Evolutionary conservation across 2,329 filamentous ascomycete genomes (phyloP).

Genomic region (Phyllosticta citriasiana): DNA sequence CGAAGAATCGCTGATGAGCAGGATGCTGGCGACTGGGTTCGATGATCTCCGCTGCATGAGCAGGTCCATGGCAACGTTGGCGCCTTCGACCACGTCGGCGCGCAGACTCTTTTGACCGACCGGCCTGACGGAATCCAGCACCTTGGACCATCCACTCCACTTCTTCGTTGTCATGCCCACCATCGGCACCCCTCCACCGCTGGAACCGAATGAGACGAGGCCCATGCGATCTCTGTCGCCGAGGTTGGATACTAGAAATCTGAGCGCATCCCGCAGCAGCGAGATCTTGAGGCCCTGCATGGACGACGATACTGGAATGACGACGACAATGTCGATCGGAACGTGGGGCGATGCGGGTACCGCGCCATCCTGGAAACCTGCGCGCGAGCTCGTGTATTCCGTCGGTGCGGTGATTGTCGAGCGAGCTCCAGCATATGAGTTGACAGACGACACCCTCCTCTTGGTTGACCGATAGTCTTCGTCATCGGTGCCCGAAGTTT

Average conservation of each 20-base stretch:
- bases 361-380: slow-evolving; percentile 33
- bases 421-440: slow-evolving; percentile 72
- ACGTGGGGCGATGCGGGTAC: slow-evolving; percentile 60
- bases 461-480: slow-evolving; percentile 62
- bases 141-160: slow-evolving; percentile 84
- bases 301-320: slow-evolving; percentile 92
- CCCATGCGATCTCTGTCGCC: slow-evolving; percentile 95
- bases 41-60: slow-evolving; percentile 96
- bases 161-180: slow-evolving; percentile 97
- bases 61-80: slow-evolving; percentile 96
- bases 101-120: slow-evolving; percentile 94
- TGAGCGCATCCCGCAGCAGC: slow-evolving; percentile 78
- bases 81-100: slow-evolving; percentile 92
- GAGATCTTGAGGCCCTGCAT: slow-evolving; percentile 99
- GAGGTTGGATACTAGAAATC: slow-evolving; percentile 81
- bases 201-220: slow-evolving; percentile 91
- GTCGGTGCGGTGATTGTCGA: slow-evolving; percentile 69
- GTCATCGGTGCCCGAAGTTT: slow-evolving; percentile 75
- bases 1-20: slow-evolving; percentile 94
- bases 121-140: slow-evolving; percentile 78
- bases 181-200: slow-evolving; percentile 81
- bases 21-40: slow-evolving; percentile 89
- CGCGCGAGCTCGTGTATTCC: slow-evolving; percentile 31
- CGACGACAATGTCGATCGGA: slow-evolving; percentile 88
- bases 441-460: slow-evolving; percentile 70